phyloP scores from a whole-genome alignment of 768 basidiomycete species.

The Leccinum arenicola region DNA sequence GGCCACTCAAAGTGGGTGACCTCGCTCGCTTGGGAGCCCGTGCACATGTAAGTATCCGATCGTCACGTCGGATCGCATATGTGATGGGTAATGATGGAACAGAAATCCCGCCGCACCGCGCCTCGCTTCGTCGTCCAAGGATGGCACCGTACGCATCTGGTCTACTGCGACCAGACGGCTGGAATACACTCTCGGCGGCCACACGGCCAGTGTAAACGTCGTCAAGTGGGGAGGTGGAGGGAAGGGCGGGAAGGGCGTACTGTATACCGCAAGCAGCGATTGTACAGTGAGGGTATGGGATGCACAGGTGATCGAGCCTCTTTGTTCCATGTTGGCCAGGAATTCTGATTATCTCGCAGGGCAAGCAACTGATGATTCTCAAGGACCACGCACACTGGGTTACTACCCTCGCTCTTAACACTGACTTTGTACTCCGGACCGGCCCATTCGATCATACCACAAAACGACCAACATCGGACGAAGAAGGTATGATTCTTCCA shows the following conservation, averaged over 20 bases:
- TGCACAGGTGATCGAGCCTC: slow-evolving; percentile 58
- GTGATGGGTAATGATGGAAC: slow-evolving; percentile 3
- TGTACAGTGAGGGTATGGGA: slow-evolving; percentile 95
- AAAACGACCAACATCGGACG: slow-evolving; percentile 75
- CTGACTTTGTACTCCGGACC: slow-evolving; percentile 91
- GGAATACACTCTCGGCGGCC: slow-evolving; percentile 88
- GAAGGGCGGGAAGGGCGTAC: slow-evolving; percentile 56
- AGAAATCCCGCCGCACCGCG: slow-evolving; percentile 81
- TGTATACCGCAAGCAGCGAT: slow-evolving; percentile 96
- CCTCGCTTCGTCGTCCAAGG: slow-evolving; percentile 93
- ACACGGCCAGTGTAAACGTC: slow-evolving; percentile 91
- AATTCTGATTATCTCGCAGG: slow-evolving; percentile 43
- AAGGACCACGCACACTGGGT: slow-evolving; percentile 99
- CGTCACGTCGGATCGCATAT: slow-evolving; percentile 5
- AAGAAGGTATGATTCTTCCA: slow-evolving; percentile 59
- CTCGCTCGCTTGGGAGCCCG: slow-evolving; percentile 92
- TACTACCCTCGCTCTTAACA: slow-evolving; percentile 92
- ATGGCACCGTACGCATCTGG: slow-evolving; percentile 96
- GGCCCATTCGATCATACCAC: slow-evolving; percentile 91
- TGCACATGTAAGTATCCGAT: slow-evolving; percentile 67
- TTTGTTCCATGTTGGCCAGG: not conserved
- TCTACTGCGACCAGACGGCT: slow-evolving; percentile 64
- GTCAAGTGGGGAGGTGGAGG: slow-evolving; percentile 95
- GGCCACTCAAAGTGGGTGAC: slow-evolving; percentile 98
- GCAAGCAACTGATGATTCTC: slow-evolving; percentile 76